phyloP scores from a whole-genome alignment of 805 yeast genomes.

The Cyberlindnera japonica region DNA sequence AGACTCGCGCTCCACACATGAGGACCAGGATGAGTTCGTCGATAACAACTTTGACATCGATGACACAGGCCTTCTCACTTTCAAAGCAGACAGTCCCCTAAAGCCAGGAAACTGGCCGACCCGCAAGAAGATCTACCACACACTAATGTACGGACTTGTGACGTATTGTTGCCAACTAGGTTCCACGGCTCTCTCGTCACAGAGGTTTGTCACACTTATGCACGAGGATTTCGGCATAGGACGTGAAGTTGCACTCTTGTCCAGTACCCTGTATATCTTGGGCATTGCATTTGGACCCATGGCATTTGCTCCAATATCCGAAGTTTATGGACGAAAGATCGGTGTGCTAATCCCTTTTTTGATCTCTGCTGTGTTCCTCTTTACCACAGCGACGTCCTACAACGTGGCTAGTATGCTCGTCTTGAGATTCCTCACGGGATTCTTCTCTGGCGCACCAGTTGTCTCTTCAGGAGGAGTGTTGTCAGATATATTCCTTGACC shows the following conservation, averaged over 20 bases:
- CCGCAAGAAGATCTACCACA: constrained; percentile 34
- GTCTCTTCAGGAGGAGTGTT: constrained; percentile 52
- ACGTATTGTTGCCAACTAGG: constrained; percentile 47
- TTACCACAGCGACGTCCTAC: constrained; percentile 49
- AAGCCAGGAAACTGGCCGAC: constrained; percentile 36
- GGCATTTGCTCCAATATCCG: constrained; percentile 57
- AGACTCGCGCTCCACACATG: background rate
- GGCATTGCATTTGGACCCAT: constrained; percentile 63
- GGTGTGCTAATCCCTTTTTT: constrained; percentile 43
- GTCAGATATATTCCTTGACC: constrained; percentile 48
- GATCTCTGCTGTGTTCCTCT: constrained; percentile 38
- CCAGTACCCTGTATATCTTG: constrained; percentile 55
- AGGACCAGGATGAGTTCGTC: constrained; percentile 7
- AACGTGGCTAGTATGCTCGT: constrained; percentile 49
- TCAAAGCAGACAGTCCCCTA: constrained; percentile 8
- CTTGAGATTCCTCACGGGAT: constrained; percentile 55
- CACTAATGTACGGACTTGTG: constrained; percentile 36
- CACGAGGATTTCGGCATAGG: constrained; percentile 40
- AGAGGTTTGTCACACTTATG: constrained; percentile 31
- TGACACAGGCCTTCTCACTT: constrained; percentile 15
- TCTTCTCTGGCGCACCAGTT: constrained; percentile 57
- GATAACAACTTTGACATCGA: constrained; percentile 7
- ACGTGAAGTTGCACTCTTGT: constrained; percentile 44
- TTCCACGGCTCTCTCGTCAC: constrained; percentile 46
- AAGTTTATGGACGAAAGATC: constrained; percentile 37